A percentile compares a stretch with the other conserved stretches of the same genome.
phyloP scores from a whole-genome alignment of 1,139 yeast genomes.

The Blastobotrys arbuscula region DNA sequence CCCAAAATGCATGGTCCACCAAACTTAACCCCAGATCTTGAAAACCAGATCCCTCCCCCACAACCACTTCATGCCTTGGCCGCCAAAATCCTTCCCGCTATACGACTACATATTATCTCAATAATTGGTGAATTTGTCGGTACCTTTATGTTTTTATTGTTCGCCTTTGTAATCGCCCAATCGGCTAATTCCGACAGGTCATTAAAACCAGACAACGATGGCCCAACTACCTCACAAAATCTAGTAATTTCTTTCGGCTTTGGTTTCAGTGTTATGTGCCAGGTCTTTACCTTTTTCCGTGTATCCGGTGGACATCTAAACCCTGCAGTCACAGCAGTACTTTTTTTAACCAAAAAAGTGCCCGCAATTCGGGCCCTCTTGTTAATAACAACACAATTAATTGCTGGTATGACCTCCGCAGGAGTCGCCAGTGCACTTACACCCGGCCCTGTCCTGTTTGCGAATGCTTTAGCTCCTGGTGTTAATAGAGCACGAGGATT shows the following conservation, averaged over 20 bases:
- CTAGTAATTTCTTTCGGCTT: conserved; percentile 83
- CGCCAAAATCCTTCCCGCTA: conserved; percentile 14
- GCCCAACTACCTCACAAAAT: conserved; percentile 52
- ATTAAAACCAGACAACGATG: conserved; percentile 41
- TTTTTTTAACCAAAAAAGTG: conserved; percentile 65
- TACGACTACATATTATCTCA: conserved; percentile 50
- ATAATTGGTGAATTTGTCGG: conserved; percentile 72
- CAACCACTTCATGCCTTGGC: not conserved
- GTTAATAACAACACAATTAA: conserved; percentile 61
- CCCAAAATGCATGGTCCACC: not conserved
- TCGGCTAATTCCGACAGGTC: conserved; percentile 43
- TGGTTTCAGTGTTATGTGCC: conserved; percentile 79
- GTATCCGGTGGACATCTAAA: conserved; percentile 87
- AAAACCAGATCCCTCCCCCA: not conserved
- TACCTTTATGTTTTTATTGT: conserved; percentile 77
- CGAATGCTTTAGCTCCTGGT: conserved; percentile 69
- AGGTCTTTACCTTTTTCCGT: conserved; percentile 68
- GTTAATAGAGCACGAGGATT: conserved; percentile 69
- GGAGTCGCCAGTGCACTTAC: conserved; percentile 86
- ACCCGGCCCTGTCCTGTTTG: conserved; percentile 71
- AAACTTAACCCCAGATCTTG: not conserved
- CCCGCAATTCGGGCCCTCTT: conserved; percentile 66
- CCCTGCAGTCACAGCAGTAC: conserved; percentile 78
- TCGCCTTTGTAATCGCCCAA: conserved; percentile 79
- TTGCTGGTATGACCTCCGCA: conserved; percentile 91